phyloP scores from a whole-genome alignment of 495 filamentous ascomycete genomes.

The Daldinia caldariorum region DNA sequence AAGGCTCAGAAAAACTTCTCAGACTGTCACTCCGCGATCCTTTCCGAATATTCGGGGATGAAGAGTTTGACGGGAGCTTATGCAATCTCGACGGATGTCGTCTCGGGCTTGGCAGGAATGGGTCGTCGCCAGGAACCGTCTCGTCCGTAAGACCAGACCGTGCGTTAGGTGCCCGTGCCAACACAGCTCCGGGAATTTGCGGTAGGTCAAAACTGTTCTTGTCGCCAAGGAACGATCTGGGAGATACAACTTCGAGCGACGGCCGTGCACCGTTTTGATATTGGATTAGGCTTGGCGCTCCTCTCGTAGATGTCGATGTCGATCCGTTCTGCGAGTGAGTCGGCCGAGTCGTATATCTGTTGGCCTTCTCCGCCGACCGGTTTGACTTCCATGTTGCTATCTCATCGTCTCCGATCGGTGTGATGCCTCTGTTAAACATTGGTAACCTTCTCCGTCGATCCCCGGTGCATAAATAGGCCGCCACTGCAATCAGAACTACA shows the following conservation, averaged over 20 bases:
- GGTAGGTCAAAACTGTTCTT: slow-evolving; percentile 57
- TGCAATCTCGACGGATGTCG: slow-evolving; percentile 56
- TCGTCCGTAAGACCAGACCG: slow-evolving; percentile 60
- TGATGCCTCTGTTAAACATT: slow-evolving; percentile 55
- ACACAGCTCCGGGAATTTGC: slow-evolving; percentile 52
- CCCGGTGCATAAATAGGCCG: slow-evolving; percentile 47
- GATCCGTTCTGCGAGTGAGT: slow-evolving; percentile 52
- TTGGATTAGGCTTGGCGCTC: slow-evolving; percentile 58
- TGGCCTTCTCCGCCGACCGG: slow-evolving; percentile 40
- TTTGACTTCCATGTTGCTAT: slow-evolving; percentile 61
- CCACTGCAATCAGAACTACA: slow-evolving; percentile 48
- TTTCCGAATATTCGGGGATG: slow-evolving; percentile 47
- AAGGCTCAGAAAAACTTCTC: slow-evolving; percentile 51
- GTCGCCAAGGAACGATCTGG: slow-evolving; percentile 47
- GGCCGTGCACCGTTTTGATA: slow-evolving; percentile 50
- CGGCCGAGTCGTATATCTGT: slow-evolving; percentile 33
- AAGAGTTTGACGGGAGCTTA: slow-evolving; percentile 53
- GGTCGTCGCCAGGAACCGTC: slow-evolving; percentile 58
- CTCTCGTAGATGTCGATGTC: slow-evolving; percentile 50
- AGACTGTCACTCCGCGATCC: slow-evolving; percentile 55
- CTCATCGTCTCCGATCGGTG: slow-evolving; percentile 63
- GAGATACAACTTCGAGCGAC: slow-evolving; percentile 51
- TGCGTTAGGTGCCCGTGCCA: slow-evolving; percentile 60
- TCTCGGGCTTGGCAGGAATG: slow-evolving; percentile 54
- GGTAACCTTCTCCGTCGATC: slow-evolving; percentile 47